Evolutionary conservation across 1,139 yeast genomes (phyloP), one percentile per base, ranked within the genome.

Genomic region (Suzukiozyma palmioleophila): DNA sequence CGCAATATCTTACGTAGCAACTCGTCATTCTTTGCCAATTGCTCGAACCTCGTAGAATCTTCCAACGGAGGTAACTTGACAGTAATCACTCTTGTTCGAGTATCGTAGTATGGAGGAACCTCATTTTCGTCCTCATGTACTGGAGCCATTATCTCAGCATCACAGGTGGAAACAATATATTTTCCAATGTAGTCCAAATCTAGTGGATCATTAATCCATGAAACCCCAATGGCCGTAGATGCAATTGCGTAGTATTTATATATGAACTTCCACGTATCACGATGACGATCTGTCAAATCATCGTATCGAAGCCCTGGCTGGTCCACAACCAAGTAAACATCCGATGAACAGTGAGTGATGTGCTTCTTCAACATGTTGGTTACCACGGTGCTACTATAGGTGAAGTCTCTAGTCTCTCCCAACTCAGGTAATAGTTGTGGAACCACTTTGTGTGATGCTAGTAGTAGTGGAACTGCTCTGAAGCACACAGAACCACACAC

Each of bases 251-350:
- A 53, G 53, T 81, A 78, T 38, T 73, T 70, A 38, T 82, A 64
- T 18, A 85, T 51, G 46, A 75, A 69, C 1, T 67, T 69, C 75
- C 86, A 84, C 21, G 66, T 58, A 3, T 69, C 66, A 36, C 60
- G 60, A 22, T 58, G 52, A 1, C 30, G 25, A 33, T 66, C 64
- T 18, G 66, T 64, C 43, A 87, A 65, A 57, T 87, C 95, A n/a
- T 62, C 61, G 37, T 72, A 62, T 2, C 59, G 59, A 39, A 87
- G 57, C 0, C 94, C 94, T 0, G 95, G 95, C 35, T 78, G 79
- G 51, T 84, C 77, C 1, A 86, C 67, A 12, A 87, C 59, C 2
- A 88, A 52, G 49, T 83, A 84, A 1, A 82, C 84, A 54, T 86
- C 85, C 0, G 90, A 77, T 1, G 80, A 64, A 53, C 96, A 88